Evolutionary conservation across 768 basidiomycete species (phyloP), one percentile per base, ranked within the genome.

Genomic region (Mycena crocata): DNA sequence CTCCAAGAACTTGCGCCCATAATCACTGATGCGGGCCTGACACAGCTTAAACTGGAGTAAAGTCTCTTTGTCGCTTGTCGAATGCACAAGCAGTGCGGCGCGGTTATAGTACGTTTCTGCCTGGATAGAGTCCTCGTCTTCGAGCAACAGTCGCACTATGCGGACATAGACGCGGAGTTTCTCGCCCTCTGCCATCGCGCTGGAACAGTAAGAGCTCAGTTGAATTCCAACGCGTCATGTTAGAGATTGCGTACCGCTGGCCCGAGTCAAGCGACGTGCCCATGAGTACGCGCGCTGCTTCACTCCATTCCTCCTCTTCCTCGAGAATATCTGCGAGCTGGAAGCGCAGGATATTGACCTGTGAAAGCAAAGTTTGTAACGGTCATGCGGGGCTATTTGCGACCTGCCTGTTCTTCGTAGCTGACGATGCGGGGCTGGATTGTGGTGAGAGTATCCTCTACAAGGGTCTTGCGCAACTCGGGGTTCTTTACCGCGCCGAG

Each of bases 21-120:
- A 97, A 74, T 99, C 98, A 69, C 91, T 93, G 75, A 99, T 93
- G 50, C 96, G 88, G 24, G 98, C 98, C 82, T 99, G 94, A 72
- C 92, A 95, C 28, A 96, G 87, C 79, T 96, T 97, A 84, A 93
- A 96, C 72, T 90, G 86, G 26, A 97, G 85, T 39, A 91, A 84
- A 17, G 91, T 93, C 75, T 92, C 93, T 72, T 88, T 90, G 79
- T 98, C 90, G 19, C 83, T 84, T 40, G 92, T 88, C 19, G 90
- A 88, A 76, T 95, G 93, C 26, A 94, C 90, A 24, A 98, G 87
- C 24, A 96, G 87, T 1, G 95, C 94, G 23, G 98, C 98, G 60
- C 98, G 93, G 74, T 96, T 97, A 78, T 97, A 97, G 80, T 96
- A 99, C 2, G 95, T 94, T 76, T 99, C 97, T n/a, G 98, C 98